Conservation (phyloP, 1,284 basidiomycete species). For the Acaromyces ingoldii region DNA sequence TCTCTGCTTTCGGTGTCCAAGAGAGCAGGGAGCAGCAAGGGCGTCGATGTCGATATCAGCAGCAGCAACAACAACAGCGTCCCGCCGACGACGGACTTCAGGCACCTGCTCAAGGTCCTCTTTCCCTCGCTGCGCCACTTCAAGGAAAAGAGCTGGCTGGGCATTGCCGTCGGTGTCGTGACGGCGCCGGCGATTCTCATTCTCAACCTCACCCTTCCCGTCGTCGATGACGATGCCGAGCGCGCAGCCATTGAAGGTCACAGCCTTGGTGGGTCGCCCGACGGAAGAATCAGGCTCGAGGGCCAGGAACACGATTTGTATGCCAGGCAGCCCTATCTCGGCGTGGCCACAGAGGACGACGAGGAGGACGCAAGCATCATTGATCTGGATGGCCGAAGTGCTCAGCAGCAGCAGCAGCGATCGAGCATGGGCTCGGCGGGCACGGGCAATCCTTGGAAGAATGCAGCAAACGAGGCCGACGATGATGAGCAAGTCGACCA, state of each 20-base stretch:
- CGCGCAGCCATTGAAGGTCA: constrained; percentile 49
- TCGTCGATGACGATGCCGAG: constrained; percentile 61
- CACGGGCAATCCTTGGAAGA: constrained; percentile 3
- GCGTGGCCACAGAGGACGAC: constrained; percentile 12
- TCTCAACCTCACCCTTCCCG: constrained; percentile 83
- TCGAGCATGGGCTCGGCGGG: constrained; percentile 1
- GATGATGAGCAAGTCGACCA: constrained; percentile 22
- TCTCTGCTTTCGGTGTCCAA: too few relatives aligned
- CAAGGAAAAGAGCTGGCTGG: constrained; percentile 65
- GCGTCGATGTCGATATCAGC: not conserved
- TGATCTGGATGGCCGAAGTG: too few relatives aligned
- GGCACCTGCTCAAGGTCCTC: constrained; percentile 54
- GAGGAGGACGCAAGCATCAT: constrained; percentile 10
- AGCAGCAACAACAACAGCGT: not conserved
- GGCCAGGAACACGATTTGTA: constrained; percentile 24
- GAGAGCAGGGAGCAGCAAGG: not conserved
- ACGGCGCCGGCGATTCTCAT: constrained; percentile 80
- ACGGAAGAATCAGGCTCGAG: constrained; percentile 36
- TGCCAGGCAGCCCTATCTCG: constrained; percentile 1
- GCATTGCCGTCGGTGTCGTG: constrained; percentile 70
- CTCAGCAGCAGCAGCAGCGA: too few relatives aligned
- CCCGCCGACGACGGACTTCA: too few relatives aligned
- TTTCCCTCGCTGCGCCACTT: constrained; percentile 84
- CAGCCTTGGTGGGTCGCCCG: constrained; percentile 19
- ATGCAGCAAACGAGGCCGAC: constrained; percentile 5